Percentiles rank a stretch among this genome's conserved stretches.
Conservation (phyloP, 805 yeast species). For the Ogataea dorogensis region DNA sequence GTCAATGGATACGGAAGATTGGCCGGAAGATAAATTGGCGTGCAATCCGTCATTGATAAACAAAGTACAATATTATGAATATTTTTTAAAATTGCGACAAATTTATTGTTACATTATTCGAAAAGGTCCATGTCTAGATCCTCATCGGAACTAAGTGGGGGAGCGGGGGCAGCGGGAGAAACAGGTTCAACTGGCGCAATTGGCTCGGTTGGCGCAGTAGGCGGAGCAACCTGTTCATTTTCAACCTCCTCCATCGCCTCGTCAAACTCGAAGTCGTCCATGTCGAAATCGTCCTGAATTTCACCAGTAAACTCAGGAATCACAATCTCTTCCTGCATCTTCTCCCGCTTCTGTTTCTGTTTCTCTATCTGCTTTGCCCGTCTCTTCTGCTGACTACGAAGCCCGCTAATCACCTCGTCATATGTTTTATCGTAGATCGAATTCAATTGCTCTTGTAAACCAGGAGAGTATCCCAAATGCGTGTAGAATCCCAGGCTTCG, state of each 20-base stretch:
- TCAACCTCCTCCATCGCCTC: constrained; percentile 21
- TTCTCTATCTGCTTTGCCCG: constrained; percentile 28
- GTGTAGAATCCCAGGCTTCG: constrained; percentile 34
- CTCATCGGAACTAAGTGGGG: constrained; percentile 2
- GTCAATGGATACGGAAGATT: constrained; percentile 69
- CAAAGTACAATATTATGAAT: constrained; percentile 5
- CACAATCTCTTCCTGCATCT: constrained; percentile 22
- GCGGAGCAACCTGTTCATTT: constrained; percentile 1
- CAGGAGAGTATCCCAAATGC: constrained; percentile 22
- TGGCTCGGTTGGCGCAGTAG: too few species aligned
- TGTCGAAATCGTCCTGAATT: constrained; percentile 24
- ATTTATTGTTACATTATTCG: constrained; percentile 4
- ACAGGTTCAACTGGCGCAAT: neutral
- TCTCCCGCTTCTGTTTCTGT: constrained; percentile 31
- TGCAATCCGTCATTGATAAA: constrained; percentile 32
- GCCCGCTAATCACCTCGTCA: constrained; percentile 22
- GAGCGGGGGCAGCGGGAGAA: neutral
- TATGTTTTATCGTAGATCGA: constrained; percentile 22
- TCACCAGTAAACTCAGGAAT: constrained; percentile 22
- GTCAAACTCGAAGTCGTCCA: constrained; percentile 33
- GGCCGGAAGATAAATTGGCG: constrained; percentile 56
- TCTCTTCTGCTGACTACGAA: constrained; percentile 35
- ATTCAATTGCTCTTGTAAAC: constrained; percentile 20
- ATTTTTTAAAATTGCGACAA: constrained; percentile 7
- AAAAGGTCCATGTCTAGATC: constrained; percentile 12